These are phyloP conservation scores for Alternaria sp. DNA, from an alignment of 2,329 filamentous ascomycete genomes.

Conservation along the genomic window DNA sequence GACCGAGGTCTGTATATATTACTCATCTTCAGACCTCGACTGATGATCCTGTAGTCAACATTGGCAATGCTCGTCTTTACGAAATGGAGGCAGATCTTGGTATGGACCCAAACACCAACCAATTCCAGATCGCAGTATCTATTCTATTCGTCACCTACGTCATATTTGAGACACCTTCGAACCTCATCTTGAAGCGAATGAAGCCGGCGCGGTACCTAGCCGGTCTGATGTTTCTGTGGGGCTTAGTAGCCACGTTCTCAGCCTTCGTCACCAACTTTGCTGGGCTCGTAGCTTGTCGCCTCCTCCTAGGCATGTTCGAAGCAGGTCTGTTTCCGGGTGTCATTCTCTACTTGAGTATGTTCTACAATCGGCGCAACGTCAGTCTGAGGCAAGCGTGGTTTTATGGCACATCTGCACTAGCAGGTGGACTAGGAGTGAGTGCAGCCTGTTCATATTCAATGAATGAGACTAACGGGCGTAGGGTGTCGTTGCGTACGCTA, in stretches of 20 bases:
- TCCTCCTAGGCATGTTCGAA: constrained; percentile 43
- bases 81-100: constrained; percentile 28
- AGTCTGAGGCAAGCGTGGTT: constrained; percentile 62
- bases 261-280: constrained; percentile 39
- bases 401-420: constrained; percentile 61
- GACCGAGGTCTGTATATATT: constrained; percentile 56
- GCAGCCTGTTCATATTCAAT: too few relatives aligned
- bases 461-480: not conserved
- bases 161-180: constrained; percentile 53
- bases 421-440: constrained; percentile 60
- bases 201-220: constrained; percentile 36
- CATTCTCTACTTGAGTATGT: constrained; percentile 38
- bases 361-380: constrained; percentile 53
- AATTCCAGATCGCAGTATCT: constrained; percentile 35
- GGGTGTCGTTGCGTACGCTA: constrained; percentile 39
- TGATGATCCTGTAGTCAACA: constrained; percentile 18
- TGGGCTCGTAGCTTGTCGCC: constrained; percentile 35
- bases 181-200: constrained; percentile 41
- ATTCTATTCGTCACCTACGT: constrained; percentile 38
- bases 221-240: constrained; percentile 36
- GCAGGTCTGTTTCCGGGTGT: constrained; percentile 39
- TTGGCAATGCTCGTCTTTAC: constrained; percentile 55
- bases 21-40: not conserved
- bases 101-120: constrained; percentile 22
- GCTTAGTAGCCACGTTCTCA: constrained; percentile 31